A percentile compares a stretch with the other conserved stretches of the same genome.
These are phyloP conservation scores for Ilex aquifolium DNA, from an alignment of 257 asterid genomes.

Conservation along the genomic window DNA sequence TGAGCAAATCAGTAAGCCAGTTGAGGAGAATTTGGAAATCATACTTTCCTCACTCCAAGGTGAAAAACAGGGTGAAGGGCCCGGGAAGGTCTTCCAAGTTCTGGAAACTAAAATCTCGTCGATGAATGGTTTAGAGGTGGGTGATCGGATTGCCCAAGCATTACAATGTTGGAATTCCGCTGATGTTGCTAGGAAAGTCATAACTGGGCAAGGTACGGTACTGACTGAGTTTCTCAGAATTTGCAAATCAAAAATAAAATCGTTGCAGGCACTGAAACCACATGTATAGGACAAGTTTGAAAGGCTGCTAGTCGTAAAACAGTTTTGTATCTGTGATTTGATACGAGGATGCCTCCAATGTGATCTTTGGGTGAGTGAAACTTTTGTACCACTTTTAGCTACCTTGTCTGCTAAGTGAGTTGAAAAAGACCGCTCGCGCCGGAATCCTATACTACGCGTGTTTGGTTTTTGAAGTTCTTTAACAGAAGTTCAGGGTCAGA, in stretches of 20 bases:
- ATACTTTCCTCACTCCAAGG: constrained; percentile 43
- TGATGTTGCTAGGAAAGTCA: constrained; percentile 44
- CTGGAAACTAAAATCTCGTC: constrained; percentile 36
- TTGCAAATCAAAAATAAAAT: constrained; percentile 54
- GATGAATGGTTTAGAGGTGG: constrained; percentile 41
- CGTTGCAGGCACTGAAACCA: constrained; percentile 41
- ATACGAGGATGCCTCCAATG: too few relatives aligned
- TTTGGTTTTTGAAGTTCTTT: too few relatives aligned
- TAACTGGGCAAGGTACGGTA: constrained; percentile 38
- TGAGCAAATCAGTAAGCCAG: constrained; percentile 43
- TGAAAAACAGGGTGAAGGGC: constrained; percentile 33
- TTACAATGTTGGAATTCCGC: constrained; percentile 62
- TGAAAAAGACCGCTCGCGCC: too few relatives aligned
- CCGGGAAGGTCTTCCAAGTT: constrained; percentile 53
- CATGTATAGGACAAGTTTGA: constrained; percentile 32
- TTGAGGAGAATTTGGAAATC: constrained; percentile 39
- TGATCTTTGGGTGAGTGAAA: background rate
- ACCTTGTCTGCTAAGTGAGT: too few relatives aligned
- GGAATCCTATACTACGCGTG: too few relatives aligned
- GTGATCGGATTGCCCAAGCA: constrained; percentile 53
- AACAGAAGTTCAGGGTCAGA: too few relatives aligned
- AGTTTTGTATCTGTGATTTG: too few relatives aligned
- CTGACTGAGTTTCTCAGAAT: constrained; percentile 50
- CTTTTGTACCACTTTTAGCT: background rate
- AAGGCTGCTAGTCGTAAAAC: background rate